Percentiles rank a stretch among this genome's conserved stretches.
Evolutionary conservation across 2,329 filamentous ascomycete genomes (phyloP).

Genomic region (Colletotrichum sp.): DNA sequence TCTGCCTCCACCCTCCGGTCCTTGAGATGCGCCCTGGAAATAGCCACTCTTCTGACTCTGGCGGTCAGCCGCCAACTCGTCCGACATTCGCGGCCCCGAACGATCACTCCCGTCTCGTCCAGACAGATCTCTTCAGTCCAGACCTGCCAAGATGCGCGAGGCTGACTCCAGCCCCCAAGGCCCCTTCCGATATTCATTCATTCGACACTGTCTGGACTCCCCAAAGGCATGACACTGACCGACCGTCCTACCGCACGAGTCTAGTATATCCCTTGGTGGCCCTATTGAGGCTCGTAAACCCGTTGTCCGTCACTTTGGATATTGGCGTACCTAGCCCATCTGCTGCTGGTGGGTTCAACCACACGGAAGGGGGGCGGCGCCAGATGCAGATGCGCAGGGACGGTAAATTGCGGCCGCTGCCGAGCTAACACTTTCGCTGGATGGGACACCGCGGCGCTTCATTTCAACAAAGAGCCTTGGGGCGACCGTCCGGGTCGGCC

Average conservation of each 20-base stretch:
- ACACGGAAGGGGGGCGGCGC: neutral
- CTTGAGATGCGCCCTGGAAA: neutral
- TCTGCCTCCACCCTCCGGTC: constrained; percentile 6
- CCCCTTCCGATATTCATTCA: neutral
- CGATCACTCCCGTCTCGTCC: neutral
- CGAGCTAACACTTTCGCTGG: constrained; percentile 15
- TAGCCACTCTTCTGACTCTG: neutral
- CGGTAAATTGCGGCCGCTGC: constrained; percentile 18
- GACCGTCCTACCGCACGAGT: neutral
- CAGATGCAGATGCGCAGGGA: constrained; percentile 12
- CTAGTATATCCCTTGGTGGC: neutral
- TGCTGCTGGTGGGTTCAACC: neutral
- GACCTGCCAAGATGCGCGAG: constrained; percentile 14
- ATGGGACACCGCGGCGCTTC: constrained; percentile 1
- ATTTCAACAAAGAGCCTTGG: constrained; percentile 18
- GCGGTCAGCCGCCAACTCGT: neutral
- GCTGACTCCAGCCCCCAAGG: constrained; percentile 5
- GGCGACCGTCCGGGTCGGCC: constrained; percentile 4
- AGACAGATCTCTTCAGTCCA: neutral
- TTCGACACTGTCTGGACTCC: neutral
- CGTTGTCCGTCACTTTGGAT: neutral
- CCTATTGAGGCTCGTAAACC: neutral
- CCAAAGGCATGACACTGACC: neutral
- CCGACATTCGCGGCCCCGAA: neutral
- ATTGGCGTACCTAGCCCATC: neutral